These are phyloP conservation scores for Cryptosporidium felis DNA, from an alignment of 169 alveolate genomes.

Conservation along the genomic window DNA sequence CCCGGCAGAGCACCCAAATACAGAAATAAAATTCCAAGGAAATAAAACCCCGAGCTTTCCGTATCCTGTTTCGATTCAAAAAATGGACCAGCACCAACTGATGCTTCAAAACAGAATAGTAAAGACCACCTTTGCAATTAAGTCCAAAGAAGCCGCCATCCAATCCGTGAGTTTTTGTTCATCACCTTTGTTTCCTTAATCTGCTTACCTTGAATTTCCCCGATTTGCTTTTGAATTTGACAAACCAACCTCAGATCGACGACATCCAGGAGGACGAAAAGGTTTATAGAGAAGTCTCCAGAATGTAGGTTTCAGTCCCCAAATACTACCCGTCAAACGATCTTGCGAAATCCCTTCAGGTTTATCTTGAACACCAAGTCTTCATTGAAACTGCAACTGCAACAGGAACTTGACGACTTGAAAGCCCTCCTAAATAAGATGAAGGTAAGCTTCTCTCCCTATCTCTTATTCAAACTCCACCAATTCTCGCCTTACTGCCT, in stretches of 20 bases:
- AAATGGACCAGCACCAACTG: conserved; percentile 59
- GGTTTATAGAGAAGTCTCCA: conserved; percentile 63
- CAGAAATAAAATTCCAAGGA: no score
- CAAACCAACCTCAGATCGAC: conserved; percentile 7
- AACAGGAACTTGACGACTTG: conserved; percentile 54
- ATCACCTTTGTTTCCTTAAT: background rate
- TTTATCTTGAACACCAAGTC: conserved; percentile 13
- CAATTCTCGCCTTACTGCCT: background rate
- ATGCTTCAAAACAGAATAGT: conserved; percentile 60
- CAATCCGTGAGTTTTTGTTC: conserved; percentile 36
- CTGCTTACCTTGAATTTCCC: background rate
- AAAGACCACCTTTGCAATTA: conserved; percentile 64
- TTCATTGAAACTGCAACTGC: conserved; percentile 35
- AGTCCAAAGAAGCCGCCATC: conserved; percentile 65
- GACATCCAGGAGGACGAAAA: conserved; percentile 25
- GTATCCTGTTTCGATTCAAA: no score
- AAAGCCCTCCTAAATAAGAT: conserved; percentile 28
- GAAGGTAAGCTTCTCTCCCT: conserved; percentile 48
- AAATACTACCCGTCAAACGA: background rate
- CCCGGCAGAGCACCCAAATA: no score
- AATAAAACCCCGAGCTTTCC: no score
- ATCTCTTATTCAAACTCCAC: background rate
- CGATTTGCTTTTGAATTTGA: background rate
- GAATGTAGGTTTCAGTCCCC: conserved; percentile 40
- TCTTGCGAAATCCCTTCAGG: conserved; percentile 6